Base-by-base conservation (phyloP, 2,329 filamentous ascomycete species). In the Kalmusia sp. region DNA sequence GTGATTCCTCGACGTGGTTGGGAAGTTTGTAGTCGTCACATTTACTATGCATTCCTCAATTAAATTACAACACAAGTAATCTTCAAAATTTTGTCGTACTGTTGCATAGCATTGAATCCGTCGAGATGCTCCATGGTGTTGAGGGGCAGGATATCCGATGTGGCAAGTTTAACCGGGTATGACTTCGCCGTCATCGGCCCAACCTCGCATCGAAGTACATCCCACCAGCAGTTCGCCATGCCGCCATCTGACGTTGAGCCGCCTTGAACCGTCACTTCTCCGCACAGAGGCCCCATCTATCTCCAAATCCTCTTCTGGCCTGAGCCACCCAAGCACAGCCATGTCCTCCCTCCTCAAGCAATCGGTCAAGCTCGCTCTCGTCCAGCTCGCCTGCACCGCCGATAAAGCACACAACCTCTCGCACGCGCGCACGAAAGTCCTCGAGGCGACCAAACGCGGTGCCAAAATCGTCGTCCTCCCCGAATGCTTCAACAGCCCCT, bases 401-500 rank as follows among this genome's bases (percentile, higher is more conserved):
- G 91, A 96, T 80, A 99, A 99, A 80, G 72, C 87, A 9, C 83
- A 84, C 62, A 99, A 99, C 77, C 91, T 99, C 58, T 72, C 82
- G 19, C 88, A 88, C 72, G 93, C 95, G 11, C 88, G 90, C 52
- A 81, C 83, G 37, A 93, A 95, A 72, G 92, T 98, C 53, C 84
- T 92, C 58, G 87, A 92, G 73, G 93, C 95, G 4, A 88, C 92
- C 21, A 75, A 80, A 22, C 79, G 50, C 9, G 93, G 93, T 62
- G 92, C 93, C 55, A 87, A 90, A 52, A 87, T 99, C 54, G 88
- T 98, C 61, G 92, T 98, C 28, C 85, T 99, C 15, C 95, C 95
- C 30, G 95, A 99, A 80, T 99, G 95, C 82, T 99, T 99, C 86
- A 99, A 99, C 81, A 96, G 91, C 35, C 95, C 95, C 7, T 99